These are phyloP conservation scores for Penicillium nucicola DNA, from an alignment of 495 filamentous ascomycete species.

Conservation along the genomic window DNA sequence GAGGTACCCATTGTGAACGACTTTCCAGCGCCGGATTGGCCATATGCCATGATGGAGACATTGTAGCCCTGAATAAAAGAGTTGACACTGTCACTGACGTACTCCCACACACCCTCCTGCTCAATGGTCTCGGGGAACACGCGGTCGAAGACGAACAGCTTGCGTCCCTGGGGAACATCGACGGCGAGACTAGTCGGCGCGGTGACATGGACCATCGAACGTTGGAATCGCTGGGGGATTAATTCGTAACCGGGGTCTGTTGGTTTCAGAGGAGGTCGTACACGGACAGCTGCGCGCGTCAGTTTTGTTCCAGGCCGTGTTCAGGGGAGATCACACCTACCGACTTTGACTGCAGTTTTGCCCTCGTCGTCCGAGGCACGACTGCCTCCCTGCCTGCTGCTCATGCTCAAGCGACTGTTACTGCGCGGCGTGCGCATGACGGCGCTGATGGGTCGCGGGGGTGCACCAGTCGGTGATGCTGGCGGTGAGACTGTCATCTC, in stretches of 20 bases:
- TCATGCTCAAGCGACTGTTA: conserved; percentile 86
- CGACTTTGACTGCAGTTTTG: conserved; percentile 98
- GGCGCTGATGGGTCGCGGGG: conserved; percentile 78
- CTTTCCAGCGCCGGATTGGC: conserved; percentile 99
- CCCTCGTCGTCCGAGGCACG: conserved; percentile 90
- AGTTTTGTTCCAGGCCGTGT: conserved; percentile 1
- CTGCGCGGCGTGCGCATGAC: conserved; percentile 79
- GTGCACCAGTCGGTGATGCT: conserved; percentile 52
- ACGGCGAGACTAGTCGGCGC: conserved; percentile 80
- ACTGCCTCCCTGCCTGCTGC: conserved; percentile 76
- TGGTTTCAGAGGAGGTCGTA: conserved; percentile 81
- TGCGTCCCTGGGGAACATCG: conserved; percentile 87
- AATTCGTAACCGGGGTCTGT: conserved; percentile 90
- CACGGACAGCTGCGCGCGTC: conserved; percentile 71
- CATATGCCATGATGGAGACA: conserved; percentile 96
- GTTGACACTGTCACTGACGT: conserved; percentile 82
- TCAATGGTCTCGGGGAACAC: conserved; percentile 82
- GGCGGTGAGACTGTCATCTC: conserved; percentile 56
- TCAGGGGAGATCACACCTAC: conserved; percentile 54
- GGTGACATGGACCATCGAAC: conserved; percentile 85
- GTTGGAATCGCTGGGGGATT: conserved; percentile 92
- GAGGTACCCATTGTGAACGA: conserved; percentile 99
- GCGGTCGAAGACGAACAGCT: conserved; percentile 92
- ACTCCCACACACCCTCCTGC: conserved; percentile 94
- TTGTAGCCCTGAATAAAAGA: conserved; percentile 97